Conservation (phyloP, 163 green algal species). For the Scenedesmus sp. region DNA sequence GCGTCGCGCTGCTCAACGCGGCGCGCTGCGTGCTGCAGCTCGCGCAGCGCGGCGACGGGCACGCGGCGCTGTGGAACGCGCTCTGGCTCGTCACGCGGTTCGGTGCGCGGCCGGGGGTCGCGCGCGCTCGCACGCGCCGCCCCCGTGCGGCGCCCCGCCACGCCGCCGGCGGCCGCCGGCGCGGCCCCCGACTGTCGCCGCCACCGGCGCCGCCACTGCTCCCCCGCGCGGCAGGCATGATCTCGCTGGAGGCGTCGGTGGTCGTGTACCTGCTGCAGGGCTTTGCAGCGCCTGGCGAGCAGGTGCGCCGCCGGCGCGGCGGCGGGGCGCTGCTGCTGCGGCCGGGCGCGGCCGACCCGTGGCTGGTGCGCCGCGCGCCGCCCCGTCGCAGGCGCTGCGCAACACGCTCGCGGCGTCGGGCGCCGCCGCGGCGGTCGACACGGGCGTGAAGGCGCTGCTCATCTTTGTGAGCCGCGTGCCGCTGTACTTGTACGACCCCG, state of each 20-base stretch:
- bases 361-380: background rate
- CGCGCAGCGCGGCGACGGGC: constrained; percentile 12
- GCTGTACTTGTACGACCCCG: constrained; percentile 47
- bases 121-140: too few relatives aligned
- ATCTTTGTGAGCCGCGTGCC: constrained; percentile 55
- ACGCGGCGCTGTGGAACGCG: constrained; percentile 48
- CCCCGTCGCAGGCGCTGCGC: constrained; percentile 48
- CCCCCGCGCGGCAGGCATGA: constrained; percentile 43
- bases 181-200: too few relatives aligned
- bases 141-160: too few relatives aligned
- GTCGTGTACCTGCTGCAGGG: constrained; percentile 67
- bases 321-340: background rate
- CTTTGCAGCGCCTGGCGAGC: constrained; percentile 45
- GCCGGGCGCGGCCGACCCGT: background rate
- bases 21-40: constrained; percentile 53
- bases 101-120: too few relatives aligned
- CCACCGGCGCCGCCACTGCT: too few relatives aligned
- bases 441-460: constrained; percentile 49
- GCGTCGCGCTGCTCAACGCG: constrained; percentile 47
- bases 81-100: constrained; percentile 59
- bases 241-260: constrained; percentile 60
- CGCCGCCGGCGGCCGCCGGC: too few relatives aligned
- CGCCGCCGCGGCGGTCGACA: constrained; percentile 49
- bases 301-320: constrained; percentile 41
- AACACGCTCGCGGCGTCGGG: constrained; percentile 54